Evolutionary conservation across 805 yeast species (phyloP).

Genomic region (Sporopachydermia quercuum): DNA sequence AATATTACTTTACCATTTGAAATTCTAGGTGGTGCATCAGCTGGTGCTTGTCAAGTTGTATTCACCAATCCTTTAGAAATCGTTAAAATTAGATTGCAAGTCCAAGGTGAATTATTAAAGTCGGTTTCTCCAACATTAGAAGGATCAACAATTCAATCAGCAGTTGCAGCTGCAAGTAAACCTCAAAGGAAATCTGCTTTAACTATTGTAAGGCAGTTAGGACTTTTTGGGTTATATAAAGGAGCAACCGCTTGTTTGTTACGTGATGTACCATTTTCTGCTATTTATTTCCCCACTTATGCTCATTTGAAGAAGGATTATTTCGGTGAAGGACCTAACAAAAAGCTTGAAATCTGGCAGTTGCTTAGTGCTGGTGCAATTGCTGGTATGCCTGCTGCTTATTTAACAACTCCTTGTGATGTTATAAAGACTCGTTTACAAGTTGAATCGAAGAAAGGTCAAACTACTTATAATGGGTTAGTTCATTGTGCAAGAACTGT

Average conservation of each 20-base stretch:
- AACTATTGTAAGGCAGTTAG: constrained; percentile 62
- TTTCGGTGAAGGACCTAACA: constrained; percentile 70
- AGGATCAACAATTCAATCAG: constrained; percentile 12
- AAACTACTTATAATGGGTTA: constrained; percentile 63
- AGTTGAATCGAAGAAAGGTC: constrained; percentile 65
- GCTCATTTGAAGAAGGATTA: constrained; percentile 78
- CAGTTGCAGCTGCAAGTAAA: constrained; percentile 13
- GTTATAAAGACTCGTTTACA: constrained; percentile 92
- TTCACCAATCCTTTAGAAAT: constrained; percentile 95
- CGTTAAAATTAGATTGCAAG: constrained; percentile 87
- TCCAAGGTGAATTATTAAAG: constrained; percentile 61
- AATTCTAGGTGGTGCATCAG: constrained; percentile 77
- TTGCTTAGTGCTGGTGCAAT: constrained; percentile 77
- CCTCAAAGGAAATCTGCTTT: constrained; percentile 40
- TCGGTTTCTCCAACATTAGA: constrained; percentile 13
- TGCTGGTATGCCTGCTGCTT: constrained; percentile 98
- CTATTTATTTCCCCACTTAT: constrained; percentile 93
- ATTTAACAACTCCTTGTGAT: constrained; percentile 91
- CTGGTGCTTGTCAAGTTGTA: constrained; percentile 93
- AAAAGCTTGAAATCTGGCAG: constrained; percentile 68
- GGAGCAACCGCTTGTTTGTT: constrained; percentile 85
- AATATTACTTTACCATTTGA: constrained; percentile 44
- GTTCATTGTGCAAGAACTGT: constrained; percentile 64
- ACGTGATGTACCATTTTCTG: constrained; percentile 93
- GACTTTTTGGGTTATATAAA: constrained; percentile 73